These are phyloP conservation scores for Aureobasidium sp. DNA, from an alignment of 2,329 filamentous ascomycete genomes.

Conservation along the genomic window DNA sequence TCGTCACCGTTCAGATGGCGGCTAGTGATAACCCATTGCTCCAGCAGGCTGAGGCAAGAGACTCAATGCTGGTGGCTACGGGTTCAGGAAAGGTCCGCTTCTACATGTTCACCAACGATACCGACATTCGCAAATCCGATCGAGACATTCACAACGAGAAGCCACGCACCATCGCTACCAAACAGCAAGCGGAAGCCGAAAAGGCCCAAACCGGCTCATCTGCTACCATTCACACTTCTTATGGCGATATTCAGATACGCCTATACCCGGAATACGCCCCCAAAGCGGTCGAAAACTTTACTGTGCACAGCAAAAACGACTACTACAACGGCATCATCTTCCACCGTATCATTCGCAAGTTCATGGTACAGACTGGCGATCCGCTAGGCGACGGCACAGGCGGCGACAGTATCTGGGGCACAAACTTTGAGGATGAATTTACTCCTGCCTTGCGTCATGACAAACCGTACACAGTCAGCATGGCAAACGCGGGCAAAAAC, in stretches of 20 bases:
- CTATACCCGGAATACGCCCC: constrained; percentile 90
- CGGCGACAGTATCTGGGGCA: constrained; percentile 89
- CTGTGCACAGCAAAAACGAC: constrained; percentile 77
- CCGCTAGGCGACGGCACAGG: constrained; percentile 83
- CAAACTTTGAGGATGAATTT: constrained; percentile 89
- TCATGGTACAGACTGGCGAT: constrained; percentile 93
- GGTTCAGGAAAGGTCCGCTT: constrained; percentile 84
- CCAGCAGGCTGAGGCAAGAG: constrained; percentile 81
- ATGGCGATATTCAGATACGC: constrained; percentile 88
- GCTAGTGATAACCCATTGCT: constrained; percentile 88
- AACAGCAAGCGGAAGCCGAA: constrained; percentile 45
- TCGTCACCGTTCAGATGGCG: constrained; percentile 95
- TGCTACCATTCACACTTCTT: constrained; percentile 83
- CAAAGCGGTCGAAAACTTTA: constrained; percentile 94
- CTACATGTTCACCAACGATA: constrained; percentile 96
- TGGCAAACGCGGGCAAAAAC: constrained; percentile 94
- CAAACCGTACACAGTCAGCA: constrained; percentile 91
- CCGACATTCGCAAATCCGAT: constrained; percentile 71
- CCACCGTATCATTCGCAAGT: constrained; percentile 93
- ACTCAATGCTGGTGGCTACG: constrained; percentile 81
- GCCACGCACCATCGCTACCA: constrained; percentile 55
- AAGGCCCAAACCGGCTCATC: constrained; percentile 66
- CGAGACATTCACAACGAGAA: constrained; percentile 95
- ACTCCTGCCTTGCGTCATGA: constrained; percentile 77
- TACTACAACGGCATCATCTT: constrained; percentile 99